Base-by-base conservation (phyloP, 768 basidiomycete species). In the Crassisporium funariophilum region DNA sequence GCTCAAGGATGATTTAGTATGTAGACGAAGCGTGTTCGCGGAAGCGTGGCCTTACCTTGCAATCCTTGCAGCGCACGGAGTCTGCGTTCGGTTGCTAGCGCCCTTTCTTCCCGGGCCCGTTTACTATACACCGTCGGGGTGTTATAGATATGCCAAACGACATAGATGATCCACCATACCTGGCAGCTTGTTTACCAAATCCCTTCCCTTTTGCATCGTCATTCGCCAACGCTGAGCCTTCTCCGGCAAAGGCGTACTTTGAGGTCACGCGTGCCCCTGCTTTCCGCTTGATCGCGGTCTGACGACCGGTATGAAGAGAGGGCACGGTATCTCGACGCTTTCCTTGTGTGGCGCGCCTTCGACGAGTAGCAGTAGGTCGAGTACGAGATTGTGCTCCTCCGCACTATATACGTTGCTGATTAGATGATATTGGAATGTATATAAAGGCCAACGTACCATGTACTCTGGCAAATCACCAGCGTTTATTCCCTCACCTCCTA, bases 91-190 rank as follows among this genome's bases (percentile, higher is more conserved):
- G 78, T 80, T n/a, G 89, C 90, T 25, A 82, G 53, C 1, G 88
- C 89, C 46, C 89, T 76, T 60, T 89, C 87, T 54, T 89, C 88
- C 48, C 89, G 70, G 11, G 88, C 90, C 23, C 85, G 76, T 61
- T 89, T 89, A 61, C 90, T 93, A 58, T 16, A 11, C 39, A 36
- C 40, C 17, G 22, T 39, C 24, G 11, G 35, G 35, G 9, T 16
- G 10, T 7, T 19, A 17, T 17, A 33, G 5, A 31, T 35, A 17
- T 34, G 16, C 17, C 3, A 15, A 4, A 24, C 11, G 13, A 45
- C 5, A n/a, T n/a, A 31, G 2, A 31, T 10, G 27, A 7, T 29
- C 13, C 27, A 7, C 27, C 70, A 17, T 44, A 83, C 87, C 86
- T 89, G 27, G 62, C 67, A 11, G 87, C 88, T 53, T 79, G 75